A percentile compares a stretch with the other conserved stretches of the same genome.
These are phyloP conservation scores for Hymenochaete sp. DNA, from an alignment of 1,284 basidiomycete genomes.

Conservation along the genomic window DNA sequence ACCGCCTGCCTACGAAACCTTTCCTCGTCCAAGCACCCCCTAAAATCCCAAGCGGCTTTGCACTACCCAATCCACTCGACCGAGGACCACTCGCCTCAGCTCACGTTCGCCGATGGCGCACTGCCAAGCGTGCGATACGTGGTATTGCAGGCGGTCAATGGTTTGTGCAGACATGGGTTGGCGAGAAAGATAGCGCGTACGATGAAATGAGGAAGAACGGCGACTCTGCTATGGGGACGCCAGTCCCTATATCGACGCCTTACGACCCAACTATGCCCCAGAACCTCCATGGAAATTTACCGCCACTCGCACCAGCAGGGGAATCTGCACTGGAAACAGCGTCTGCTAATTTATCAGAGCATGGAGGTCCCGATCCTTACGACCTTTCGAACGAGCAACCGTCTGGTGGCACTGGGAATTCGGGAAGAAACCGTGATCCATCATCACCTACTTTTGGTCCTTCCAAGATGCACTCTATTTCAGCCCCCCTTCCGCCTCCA, in stretches of 20 bases:
- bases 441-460: background rate
- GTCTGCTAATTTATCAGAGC: no score
- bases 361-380: background rate
- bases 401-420: no score
- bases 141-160: conserved; percentile 74
- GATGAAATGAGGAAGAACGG: conserved; percentile 27
- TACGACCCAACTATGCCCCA: background rate
- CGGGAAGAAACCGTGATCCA: background rate
- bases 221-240: conserved; percentile 15
- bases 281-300: background rate
- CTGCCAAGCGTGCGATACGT: conserved; percentile 63
- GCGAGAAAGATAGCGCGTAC: conserved; percentile 67
- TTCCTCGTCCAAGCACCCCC: conserved; percentile 69
- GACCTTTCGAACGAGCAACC: background rate
- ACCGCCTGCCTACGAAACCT: conserved; percentile 67
- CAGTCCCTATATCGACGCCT: no score
- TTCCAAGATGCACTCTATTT: background rate
- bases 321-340: background rate
- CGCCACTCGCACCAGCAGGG: conserved; percentile 10
- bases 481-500: conserved; percentile 1
- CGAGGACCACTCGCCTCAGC: conserved; percentile 45
- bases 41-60: conserved; percentile 64
- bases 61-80: conserved; percentile 56
- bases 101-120: conserved; percentile 59
- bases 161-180: conserved; percentile 67